Conservation (phyloP, 2,329 filamentous ascomycete species). For the Trichoderma oligosporum region DNA sequence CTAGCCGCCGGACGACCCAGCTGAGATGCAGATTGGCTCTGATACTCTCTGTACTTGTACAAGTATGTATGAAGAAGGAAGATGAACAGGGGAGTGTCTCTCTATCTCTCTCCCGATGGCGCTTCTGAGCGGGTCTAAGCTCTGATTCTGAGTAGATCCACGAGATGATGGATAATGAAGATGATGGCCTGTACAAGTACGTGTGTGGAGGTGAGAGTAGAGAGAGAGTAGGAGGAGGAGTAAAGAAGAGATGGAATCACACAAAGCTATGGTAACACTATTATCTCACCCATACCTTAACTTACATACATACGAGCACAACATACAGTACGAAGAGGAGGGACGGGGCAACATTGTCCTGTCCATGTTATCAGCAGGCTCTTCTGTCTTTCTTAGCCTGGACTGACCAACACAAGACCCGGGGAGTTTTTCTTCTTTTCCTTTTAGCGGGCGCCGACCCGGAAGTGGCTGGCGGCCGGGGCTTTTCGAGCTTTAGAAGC, state of each 20-base stretch:
- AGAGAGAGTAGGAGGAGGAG: background rate
- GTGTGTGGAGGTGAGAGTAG: background rate
- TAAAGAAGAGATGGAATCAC: background rate
- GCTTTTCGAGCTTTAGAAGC: too few relatives aligned
- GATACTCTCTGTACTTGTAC: too few relatives aligned
- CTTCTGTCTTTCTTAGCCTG: background rate
- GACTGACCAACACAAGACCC: too few relatives aligned
- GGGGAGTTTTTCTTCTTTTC: background rate
- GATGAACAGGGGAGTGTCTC: background rate
- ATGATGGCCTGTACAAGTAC: background rate
- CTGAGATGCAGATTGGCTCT: constrained; percentile 16
- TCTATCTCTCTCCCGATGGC: constrained; percentile 6
- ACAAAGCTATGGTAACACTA: constrained; percentile 12
- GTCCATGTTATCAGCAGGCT: background rate
- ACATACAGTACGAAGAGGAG: background rate
- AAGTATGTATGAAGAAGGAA: too few relatives aligned
- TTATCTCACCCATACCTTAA: constrained; percentile 14
- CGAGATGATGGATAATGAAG: background rate
- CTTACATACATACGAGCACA: too few relatives aligned
- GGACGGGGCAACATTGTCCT: too few relatives aligned
- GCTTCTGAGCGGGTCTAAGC: constrained; percentile 6
- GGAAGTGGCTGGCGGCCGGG: constrained; percentile 9
- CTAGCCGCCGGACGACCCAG: constrained; percentile 10
- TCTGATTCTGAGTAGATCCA: background rate
- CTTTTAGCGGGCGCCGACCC: constrained; percentile 7